A percentile compares a stretch with the other conserved stretches of the same genome.
phyloP scores from a whole-genome alignment of 208 protist species.

The Crithidia expoeki region DNA sequence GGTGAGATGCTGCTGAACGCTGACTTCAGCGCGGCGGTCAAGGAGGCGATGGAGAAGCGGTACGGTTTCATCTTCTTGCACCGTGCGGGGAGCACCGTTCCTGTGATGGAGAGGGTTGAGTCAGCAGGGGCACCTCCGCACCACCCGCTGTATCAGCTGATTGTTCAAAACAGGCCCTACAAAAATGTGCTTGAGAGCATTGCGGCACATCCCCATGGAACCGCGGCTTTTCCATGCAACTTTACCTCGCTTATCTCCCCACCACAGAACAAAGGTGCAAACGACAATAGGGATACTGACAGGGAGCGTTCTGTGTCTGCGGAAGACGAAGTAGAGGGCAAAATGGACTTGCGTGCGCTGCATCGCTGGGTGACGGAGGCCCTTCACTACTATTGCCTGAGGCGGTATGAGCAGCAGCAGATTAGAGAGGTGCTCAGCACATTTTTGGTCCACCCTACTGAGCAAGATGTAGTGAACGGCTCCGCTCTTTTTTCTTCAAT shows the following conservation, averaged over 20 bases:
- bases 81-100: slow-evolving; percentile 2
- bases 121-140: neutral
- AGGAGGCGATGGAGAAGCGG: slow-evolving; percentile 46
- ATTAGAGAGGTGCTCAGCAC: neutral
- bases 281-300: neutral
- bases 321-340: neutral
- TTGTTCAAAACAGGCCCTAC: slow-evolving; percentile 24
- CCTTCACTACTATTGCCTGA: slow-evolving; percentile 42
- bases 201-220: slow-evolving; percentile 31
- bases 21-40: slow-evolving; percentile 57
- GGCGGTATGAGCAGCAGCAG: neutral
- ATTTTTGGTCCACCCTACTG: neutral
- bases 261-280: neutral
- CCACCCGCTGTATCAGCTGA: slow-evolving; percentile 47
- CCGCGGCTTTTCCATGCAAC: slow-evolving; percentile 40
- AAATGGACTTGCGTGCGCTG: slow-evolving; percentile 6
- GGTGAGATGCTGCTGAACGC: slow-evolving; percentile 45
- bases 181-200: slow-evolving; percentile 26
- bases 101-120: too few species aligned
- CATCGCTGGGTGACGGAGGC: slow-evolving; percentile 46
- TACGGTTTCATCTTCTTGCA: slow-evolving; percentile 58
- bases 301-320: neutral
- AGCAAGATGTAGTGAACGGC: neutral
- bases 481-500: neutral
- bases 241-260: slow-evolving; percentile 27